Conservation (phyloP, 805 yeast species). For the Saccharomycopsis sp. region DNA sequence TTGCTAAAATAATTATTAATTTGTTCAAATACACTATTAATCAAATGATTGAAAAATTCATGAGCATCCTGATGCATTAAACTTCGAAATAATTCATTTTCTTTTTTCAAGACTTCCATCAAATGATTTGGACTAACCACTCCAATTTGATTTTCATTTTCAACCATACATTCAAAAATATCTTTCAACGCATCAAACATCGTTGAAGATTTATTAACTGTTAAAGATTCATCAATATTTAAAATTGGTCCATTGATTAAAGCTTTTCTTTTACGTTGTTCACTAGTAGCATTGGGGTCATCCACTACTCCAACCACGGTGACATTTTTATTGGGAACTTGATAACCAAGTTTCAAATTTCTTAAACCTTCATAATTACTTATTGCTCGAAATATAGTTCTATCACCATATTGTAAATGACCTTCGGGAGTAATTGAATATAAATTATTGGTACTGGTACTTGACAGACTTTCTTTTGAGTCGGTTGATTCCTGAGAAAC, state of each 20-base stretch:
- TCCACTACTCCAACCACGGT: slow-evolving; percentile 36
- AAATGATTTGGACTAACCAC: slow-evolving; percentile 75
- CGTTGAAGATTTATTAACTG: slow-evolving; percentile 38
- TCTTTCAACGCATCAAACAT: slow-evolving; percentile 69
- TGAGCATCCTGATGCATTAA: slow-evolving; percentile 99
- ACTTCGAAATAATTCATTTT: slow-evolving; percentile 76
- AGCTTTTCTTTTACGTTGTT: slow-evolving; percentile 70
- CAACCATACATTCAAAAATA: slow-evolving; percentile 73
- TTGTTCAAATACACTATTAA: slow-evolving; percentile 53
- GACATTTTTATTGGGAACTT: slow-evolving; percentile 32
- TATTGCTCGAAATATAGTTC: slow-evolving; percentile 2
- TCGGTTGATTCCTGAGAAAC: not conserved
- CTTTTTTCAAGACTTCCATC: slow-evolving; percentile 65
- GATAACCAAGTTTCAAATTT: slow-evolving; percentile 23
- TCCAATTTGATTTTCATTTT: slow-evolving; percentile 58
- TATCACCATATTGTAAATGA: slow-evolving; percentile 9
- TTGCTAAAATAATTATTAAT: slow-evolving; percentile 25
- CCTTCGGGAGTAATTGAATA: slow-evolving; percentile 11
- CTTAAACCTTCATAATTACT: slow-evolving; percentile 26
- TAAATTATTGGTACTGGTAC: slow-evolving; percentile 6
- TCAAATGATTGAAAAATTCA: slow-evolving; percentile 80
- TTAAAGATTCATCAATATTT: slow-evolving; percentile 63
- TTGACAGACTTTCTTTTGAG: not conserved
- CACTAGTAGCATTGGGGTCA: slow-evolving; percentile 40
- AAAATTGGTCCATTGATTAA: slow-evolving; percentile 72